Percentiles rank a stretch among this genome's conserved stretches.
These are phyloP conservation scores for Saposhnikovia divaricata DNA, from an alignment of 129 eudicot species.

Conservation along the genomic window DNA sequence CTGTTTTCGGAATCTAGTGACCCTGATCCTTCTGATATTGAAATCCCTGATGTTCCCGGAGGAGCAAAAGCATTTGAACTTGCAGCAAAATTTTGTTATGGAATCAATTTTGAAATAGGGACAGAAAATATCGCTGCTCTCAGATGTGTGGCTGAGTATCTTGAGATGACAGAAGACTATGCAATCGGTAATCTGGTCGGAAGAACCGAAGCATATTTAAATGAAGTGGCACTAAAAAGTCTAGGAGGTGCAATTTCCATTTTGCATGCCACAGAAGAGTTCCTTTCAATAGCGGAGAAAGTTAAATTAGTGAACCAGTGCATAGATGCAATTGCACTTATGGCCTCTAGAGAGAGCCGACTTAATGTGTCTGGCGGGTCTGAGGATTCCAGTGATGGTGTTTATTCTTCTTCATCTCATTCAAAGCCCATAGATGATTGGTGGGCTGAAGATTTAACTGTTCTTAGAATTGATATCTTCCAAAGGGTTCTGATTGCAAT, in stretches of 20 bases:
- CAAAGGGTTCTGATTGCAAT: slow-evolving; percentile 87
- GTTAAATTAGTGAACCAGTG: slow-evolving; percentile 64
- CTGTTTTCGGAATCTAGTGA: slow-evolving; percentile 38
- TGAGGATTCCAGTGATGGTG: slow-evolving; percentile 29
- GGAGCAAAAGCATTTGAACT: slow-evolving; percentile 83
- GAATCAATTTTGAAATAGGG: slow-evolving; percentile 68
- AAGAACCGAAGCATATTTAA: slow-evolving; percentile 67
- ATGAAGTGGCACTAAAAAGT: slow-evolving; percentile 66
- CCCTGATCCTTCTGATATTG: slow-evolving; percentile 28
- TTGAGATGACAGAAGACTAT: slow-evolving; percentile 92
- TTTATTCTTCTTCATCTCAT: slow-evolving; percentile 29
- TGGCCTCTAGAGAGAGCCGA: slow-evolving; percentile 62
- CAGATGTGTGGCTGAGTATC: slow-evolving; percentile 80
- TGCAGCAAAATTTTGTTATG: slow-evolving; percentile 94
- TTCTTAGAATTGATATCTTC: slow-evolving; percentile 68
- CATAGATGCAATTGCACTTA: slow-evolving; percentile 68
- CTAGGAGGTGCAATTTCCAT: slow-evolving; percentile 55
- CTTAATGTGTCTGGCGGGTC: slow-evolving; percentile 23
- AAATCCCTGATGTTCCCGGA: slow-evolving; percentile 74
- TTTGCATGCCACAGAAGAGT: slow-evolving; percentile 45
- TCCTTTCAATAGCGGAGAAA: slow-evolving; percentile 61
- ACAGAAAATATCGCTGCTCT: slow-evolving; percentile 74
- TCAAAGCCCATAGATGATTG: slow-evolving; percentile 63
- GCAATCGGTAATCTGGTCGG: slow-evolving; percentile 60
- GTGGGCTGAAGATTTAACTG: slow-evolving; percentile 97